phyloP scores from a whole-genome alignment of 1,284 basidiomycete species.

The Xerocomus nothofagi region DNA sequence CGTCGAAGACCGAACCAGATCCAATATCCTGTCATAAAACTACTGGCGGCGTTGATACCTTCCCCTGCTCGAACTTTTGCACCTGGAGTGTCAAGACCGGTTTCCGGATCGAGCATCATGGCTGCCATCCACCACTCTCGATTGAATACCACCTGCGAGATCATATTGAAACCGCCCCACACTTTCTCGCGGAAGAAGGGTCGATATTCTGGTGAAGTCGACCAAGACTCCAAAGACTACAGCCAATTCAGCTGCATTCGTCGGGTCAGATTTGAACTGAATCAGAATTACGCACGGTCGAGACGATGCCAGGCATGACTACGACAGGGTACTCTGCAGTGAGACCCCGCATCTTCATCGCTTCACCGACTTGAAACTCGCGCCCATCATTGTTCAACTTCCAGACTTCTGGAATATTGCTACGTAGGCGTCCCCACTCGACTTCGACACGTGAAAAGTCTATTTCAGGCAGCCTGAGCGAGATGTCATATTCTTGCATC shows the following conservation, averaged over 20 bases:
- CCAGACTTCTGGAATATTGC: slow-evolving; percentile 71
- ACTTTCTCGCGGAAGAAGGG: slow-evolving; percentile 82
- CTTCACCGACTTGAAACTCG: slow-evolving; percentile 83
- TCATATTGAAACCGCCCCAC: slow-evolving; percentile 87
- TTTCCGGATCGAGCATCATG: slow-evolving; percentile 87
- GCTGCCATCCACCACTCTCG: slow-evolving; percentile 87
- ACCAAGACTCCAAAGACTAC: slow-evolving; percentile 84
- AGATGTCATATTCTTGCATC: slow-evolving; percentile 58
- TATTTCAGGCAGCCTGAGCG: slow-evolving; percentile 57
- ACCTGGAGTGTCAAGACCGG: slow-evolving; percentile 90
- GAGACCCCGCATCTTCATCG: slow-evolving; percentile 65
- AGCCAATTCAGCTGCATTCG: not conserved
- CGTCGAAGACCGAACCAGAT: slow-evolving; percentile 62
- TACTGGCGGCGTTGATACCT: slow-evolving; percentile 87
- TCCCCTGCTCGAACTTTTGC: slow-evolving; percentile 91
- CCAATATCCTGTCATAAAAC: slow-evolving; percentile 94
- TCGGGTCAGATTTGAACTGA: not conserved
- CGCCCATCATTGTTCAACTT: slow-evolving; percentile 80
- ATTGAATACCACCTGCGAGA: slow-evolving; percentile 85
- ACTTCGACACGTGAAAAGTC: slow-evolving; percentile 64
- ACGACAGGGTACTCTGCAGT: slow-evolving; percentile 77
- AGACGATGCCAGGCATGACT: slow-evolving; percentile 78
- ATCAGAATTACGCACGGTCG: slow-evolving; percentile 52
- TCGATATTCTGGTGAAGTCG: slow-evolving; percentile 74
- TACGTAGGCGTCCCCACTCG: slow-evolving; percentile 67